Evolutionary conservation across 2,329 filamentous ascomycete species (phyloP).

Genomic region (Colletotrichum sp.): DNA sequence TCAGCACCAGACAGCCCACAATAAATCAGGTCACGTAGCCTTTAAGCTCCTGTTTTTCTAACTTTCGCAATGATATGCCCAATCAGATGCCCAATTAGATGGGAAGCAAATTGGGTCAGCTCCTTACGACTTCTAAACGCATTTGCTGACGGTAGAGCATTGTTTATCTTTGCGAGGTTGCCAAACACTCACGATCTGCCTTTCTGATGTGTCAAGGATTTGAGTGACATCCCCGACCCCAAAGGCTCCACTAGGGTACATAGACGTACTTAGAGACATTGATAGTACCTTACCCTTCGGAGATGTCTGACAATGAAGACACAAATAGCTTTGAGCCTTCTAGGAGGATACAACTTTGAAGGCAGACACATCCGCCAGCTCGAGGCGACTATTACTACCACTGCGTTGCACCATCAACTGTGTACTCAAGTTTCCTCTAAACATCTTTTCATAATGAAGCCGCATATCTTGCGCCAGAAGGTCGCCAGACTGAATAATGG

Average conservation of each 20-base stretch:
- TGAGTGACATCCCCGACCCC: not conserved
- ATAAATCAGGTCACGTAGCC: not conserved
- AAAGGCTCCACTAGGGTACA: not conserved
- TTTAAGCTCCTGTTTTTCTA: not conserved
- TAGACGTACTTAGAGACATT: not conserved
- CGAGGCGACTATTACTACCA: not conserved
- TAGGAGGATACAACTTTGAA: not conserved
- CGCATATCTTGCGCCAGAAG: not conserved
- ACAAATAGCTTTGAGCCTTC: not conserved
- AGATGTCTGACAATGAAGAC: not conserved
- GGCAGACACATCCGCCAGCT: not conserved
- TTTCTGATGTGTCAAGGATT: not conserved
- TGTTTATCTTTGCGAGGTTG: not conserved
- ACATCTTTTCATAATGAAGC: not conserved
- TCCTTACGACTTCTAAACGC: not conserved
- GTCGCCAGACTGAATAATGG: not conserved
- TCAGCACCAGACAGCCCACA: not conserved
- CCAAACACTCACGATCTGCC: not conserved
- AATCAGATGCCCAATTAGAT: not conserved
- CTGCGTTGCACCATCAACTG: not conserved
- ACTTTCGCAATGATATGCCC: not conserved
- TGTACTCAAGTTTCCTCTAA: not conserved
- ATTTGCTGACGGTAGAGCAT: not conserved
- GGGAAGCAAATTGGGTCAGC: not conserved
- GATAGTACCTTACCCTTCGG: not conserved